A percentile compares a stretch with the other conserved stretches of the same genome.
Conservation (phyloP, 2,329 filamentous ascomycete species). For the Lachnellula suecica region DNA sequence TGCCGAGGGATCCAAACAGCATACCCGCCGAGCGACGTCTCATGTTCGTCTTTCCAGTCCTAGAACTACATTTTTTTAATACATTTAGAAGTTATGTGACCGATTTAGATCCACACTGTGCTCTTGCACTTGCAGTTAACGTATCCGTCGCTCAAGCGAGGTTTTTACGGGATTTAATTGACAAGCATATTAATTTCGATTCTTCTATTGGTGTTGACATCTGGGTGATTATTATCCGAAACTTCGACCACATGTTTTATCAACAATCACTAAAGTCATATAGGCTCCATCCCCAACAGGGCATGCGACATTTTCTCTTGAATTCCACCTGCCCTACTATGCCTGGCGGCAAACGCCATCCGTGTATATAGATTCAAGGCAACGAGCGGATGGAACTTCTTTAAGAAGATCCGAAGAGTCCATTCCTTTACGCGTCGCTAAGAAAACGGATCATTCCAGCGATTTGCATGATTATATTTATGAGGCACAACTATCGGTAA, state of each 20-base stretch:
- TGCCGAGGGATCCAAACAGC: background rate
- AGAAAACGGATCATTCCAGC: background rate
- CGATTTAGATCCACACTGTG: constrained; percentile 7
- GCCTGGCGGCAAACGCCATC: constrained; percentile 4
- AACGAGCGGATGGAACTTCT: background rate
- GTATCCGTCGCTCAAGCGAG: background rate
- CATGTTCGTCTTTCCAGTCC: constrained; percentile 1
- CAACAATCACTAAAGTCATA: no score
- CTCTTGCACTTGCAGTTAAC: constrained; percentile 6
- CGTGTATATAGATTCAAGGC: background rate
- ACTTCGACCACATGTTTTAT: no score
- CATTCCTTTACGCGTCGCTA: background rate
- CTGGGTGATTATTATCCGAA: background rate
- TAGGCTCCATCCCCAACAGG: background rate
- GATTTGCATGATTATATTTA: constrained; percentile 7
- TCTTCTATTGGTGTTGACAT: constrained; percentile 9
- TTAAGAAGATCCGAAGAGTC: constrained; percentile 7
- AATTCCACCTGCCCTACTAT: constrained; percentile 18
- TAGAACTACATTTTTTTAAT: background rate
- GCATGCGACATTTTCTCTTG: constrained; percentile 1
- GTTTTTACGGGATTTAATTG: constrained; percentile 10
- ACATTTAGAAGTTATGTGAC: constrained; percentile 8
- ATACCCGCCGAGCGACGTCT: constrained; percentile 7
- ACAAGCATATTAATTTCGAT: constrained; percentile 1
- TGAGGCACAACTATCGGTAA: constrained; percentile 12